Evolutionary conservation across 331 rosid species (phyloP).

Genomic region (Stylosanthes scabra): DNA sequence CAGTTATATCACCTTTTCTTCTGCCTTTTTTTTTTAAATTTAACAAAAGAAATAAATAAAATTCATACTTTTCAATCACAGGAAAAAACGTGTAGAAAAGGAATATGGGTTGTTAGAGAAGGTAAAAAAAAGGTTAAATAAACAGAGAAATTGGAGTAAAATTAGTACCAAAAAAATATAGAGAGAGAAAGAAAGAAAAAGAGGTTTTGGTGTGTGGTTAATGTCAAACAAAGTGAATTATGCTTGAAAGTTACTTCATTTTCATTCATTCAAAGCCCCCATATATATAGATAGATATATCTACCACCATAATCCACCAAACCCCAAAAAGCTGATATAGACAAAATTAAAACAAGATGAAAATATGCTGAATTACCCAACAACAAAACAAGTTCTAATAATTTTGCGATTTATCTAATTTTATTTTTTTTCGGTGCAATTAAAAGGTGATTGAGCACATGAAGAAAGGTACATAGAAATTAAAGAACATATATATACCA

Average conservation of each 20-base stretch:
- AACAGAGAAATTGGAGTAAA: too few relatives aligned
- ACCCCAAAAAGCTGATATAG: neutral
- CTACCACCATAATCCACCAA: neutral
- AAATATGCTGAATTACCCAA: neutral
- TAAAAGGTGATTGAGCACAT: neutral
- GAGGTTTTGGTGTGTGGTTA: neutral
- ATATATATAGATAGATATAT: neutral
- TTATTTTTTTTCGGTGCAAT: too few relatives aligned
- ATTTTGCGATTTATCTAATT: neutral
- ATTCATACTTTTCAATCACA: neutral
- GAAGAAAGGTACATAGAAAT: neutral
- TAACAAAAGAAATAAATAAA: too few relatives aligned
- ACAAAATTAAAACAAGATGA: neutral
- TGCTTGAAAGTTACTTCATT: slow-evolving; percentile 39
- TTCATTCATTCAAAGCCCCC: slow-evolving; percentile 1
- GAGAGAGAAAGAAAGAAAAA: neutral
- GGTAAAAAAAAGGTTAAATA: neutral
- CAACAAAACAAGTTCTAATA: neutral
- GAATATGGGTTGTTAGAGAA: neutral
- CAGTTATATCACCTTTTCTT: neutral
- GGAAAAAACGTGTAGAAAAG: slow-evolving; percentile 21
- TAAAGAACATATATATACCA: too few relatives aligned
- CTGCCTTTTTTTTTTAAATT: neutral
- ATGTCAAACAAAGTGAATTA: slow-evolving; percentile 2
- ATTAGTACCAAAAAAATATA: too few relatives aligned